A percentile compares a stretch with the other conserved stretches of the same genome.
These are phyloP conservation scores for Raphanus hybrid DNA, from an alignment of 441 rosid species.

Conservation along the genomic window DNA sequence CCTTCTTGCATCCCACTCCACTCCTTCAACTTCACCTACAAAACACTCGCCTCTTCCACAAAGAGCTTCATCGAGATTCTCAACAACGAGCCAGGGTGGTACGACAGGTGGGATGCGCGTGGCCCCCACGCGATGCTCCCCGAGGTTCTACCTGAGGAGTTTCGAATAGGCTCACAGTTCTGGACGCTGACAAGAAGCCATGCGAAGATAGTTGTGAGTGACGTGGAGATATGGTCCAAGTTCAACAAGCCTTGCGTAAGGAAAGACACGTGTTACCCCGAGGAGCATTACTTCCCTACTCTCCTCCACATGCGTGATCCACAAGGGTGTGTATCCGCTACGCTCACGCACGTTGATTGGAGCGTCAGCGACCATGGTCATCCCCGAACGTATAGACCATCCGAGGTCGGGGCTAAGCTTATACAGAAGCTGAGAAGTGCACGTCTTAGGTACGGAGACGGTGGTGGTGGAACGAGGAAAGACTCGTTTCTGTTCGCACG, in stretches of 20 bases:
- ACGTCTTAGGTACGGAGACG: slow-evolving; percentile 56
- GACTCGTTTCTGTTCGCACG: slow-evolving; percentile 67
- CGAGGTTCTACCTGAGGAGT: slow-evolving; percentile 60
- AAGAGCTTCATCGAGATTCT: slow-evolving; percentile 72
- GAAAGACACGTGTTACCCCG: slow-evolving; percentile 61
- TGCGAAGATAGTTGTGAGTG: slow-evolving; percentile 57
- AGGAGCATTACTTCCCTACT: slow-evolving; percentile 74
- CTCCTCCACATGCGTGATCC: slow-evolving; percentile 64
- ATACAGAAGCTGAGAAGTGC: slow-evolving; percentile 44
- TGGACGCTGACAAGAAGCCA: slow-evolving; percentile 74
- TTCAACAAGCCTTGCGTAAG: slow-evolving; percentile 59
- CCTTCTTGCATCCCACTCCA: slow-evolving; percentile 70
- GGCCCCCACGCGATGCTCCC: slow-evolving; percentile 68
- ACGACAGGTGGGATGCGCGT: slow-evolving; percentile 78
- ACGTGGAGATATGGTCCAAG: slow-evolving; percentile 58
- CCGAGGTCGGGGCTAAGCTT: slow-evolving; percentile 56
- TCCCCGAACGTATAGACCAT: slow-evolving; percentile 56
- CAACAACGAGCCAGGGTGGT: slow-evolving; percentile 51
- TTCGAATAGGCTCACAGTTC: slow-evolving; percentile 83
- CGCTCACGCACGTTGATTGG: slow-evolving; percentile 81
- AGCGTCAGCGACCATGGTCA: slow-evolving; percentile 52
- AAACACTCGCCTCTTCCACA: slow-evolving; percentile 41
- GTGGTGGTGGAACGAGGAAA: slow-evolving; percentile 19
- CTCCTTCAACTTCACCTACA: slow-evolving; percentile 64
- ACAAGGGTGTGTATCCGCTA: slow-evolving; percentile 50